Evolutionary conservation across 495 filamentous ascomycete species (phyloP), one percentile per base, ranked within the genome.

Genomic region (Neurospora sp.): DNA sequence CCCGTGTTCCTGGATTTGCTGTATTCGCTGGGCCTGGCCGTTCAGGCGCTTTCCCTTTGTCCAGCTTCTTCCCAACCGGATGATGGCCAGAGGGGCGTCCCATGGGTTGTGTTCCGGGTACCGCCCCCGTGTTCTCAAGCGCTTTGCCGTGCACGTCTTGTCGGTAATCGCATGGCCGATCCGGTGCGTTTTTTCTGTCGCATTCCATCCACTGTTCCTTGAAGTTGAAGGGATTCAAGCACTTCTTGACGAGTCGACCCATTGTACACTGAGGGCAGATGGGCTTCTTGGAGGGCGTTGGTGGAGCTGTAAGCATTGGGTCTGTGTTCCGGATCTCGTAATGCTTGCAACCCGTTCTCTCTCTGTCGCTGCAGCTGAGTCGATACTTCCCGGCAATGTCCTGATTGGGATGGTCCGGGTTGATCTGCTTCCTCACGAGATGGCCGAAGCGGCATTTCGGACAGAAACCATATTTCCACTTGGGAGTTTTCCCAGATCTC

Each of bases 401-500:
- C 16, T 38, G 18, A 16, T 59, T 70, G 7, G 4, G 2, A 12
- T 70, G 72, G 14, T 70, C 23, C 38, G 39, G 75, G n/a, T 73
- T 71, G 70, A 69, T 70, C 31, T 40, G 71, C 18, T 37, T 20
- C n/a, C 72, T 71, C n/a, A 75, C 46, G 39, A 72, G 75, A 18
- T 71, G 69, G 42, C 76, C 76, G 10, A 41, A 73, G 8, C 4
- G 5, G 71, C 76, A 78, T 42, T 48, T 9, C 1, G 76, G 76
- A 44, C 76, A 78, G 18, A 62, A 76, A 18, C 76, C 76, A 62
- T 76, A 75, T 66, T 66, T 66, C 12, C 12, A 66, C 44, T 76
- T 77, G n/a, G 48, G 48, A 69, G 54, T 73, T 27, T n/a, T 44
- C 6, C 37, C n/a, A 39, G 39, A 39, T 39, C 37, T 38, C 14